Evolutionary conservation across 306 rosid species (phyloP), one percentile per base, ranked within the genome.

Genomic region (Elaeagnus macrophylla): DNA sequence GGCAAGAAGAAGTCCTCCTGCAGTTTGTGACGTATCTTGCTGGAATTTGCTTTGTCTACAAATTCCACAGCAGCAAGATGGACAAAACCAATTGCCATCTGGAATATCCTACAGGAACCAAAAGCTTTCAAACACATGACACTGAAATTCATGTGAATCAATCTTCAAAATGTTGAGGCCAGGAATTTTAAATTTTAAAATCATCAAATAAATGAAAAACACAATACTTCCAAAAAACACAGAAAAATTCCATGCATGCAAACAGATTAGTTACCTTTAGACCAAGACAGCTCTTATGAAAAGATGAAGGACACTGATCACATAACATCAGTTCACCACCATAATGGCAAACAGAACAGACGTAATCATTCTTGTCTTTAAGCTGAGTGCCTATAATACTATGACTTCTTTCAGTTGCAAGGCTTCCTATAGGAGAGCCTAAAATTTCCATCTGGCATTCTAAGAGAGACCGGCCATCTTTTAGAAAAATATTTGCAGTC

Each of bases 311-410:
- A 13, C 97, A 90, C 17, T 60, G 66, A 67, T 90, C 97, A 50
- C 97, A 90, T 67, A 83, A 77, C 62, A 90, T 52, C 69, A 90
- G 72, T 20, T 80, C 84, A 35, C 95, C 97, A n/a, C 95, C 95
- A 61, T 70, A 66, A 65, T 75, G 94, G 62, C 95, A 86, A 71
- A 79, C 79, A 47, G 95, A 67, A 63, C 95, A 90, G 69, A 83
- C 68, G 71, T 62, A 62, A 68, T 90, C 97, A 68, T 80, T 86
- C 62, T 76, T 71, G 1, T 72, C 77, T 37, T 17, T 62, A 60
- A 5, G 15, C 55, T 51, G 54, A 45, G 36, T 78, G 2, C 62
- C 62, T 38, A 72, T 60, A 18, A 45, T 16, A 49, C 66, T 56
- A 51, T 17, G 36, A 18, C 2, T 12, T 51, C 70, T 55, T 53